Evolutionary conservation across 331 rosid species (phyloP), one percentile per base, ranked within the genome.

Genomic region (Pyracantha coccinea): DNA sequence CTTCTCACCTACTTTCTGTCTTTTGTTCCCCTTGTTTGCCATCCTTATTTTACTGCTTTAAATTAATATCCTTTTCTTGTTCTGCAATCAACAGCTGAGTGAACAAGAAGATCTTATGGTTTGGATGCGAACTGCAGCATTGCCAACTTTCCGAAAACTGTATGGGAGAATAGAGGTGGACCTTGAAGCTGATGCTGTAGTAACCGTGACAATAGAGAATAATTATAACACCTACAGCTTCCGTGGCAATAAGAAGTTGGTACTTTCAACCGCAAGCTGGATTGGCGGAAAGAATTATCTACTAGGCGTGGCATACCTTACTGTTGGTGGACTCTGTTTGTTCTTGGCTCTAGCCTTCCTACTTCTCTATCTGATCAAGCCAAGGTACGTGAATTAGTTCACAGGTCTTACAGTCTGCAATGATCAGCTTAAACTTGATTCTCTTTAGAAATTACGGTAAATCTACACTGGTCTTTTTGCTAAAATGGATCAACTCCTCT

Each of bases 81-180:
- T 84, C 61, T 83, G 47, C 75, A 27, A 88, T 81, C 23, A 45
- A 70, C 86, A 93, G 98, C 75, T 93, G 83, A 88, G 79, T 69
- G 68, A 88, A 75, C 98, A 93, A 85, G 93, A 81, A 79, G 97
- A 93, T 85, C 91, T 93, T 21, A 93, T 93, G 5, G 97, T 93
- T 73, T 93, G 98, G 98, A 93, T 93, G 98, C 65, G 97, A 83
- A 85, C 96, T 2, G 94, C 97, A 15, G 94, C 98, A 20, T 41
- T 91, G 72, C 93, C 98, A 0, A 81, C 92, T 11, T 93, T 93
- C 79, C 83, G 98, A 82, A 93, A 93, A 79, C 81, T 91, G 0
- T 91, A 93, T 76, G 98, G 98, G 77, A 91, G 75, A 85, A 84
- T 91, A 60, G 96, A 91, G 74, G 50, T 73, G 57, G 90, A 91